Evolutionary conservation across 2,329 filamentous ascomycete genomes (phyloP), one percentile per base, ranked within the genome.

Genomic region (Trichoderma atrobrunneum): DNA sequence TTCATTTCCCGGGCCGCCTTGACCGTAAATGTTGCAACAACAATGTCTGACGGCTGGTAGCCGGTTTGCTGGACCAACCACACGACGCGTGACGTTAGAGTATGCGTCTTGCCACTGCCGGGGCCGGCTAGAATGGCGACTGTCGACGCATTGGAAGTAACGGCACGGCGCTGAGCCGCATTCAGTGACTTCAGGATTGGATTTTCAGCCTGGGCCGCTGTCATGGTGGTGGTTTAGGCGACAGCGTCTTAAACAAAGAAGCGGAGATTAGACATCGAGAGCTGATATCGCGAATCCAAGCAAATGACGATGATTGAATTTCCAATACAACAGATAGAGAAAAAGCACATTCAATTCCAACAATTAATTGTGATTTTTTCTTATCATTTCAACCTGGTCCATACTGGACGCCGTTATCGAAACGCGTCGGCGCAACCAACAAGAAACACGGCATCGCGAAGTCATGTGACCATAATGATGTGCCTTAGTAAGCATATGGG

Each of bases 21-120:
- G 80, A 97, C 94, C 2, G 96, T 99, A 79, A 99, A 99, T 0
- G 95, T 98, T 74, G 95, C 96, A 73, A 98, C 95, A 73, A 99
- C 91, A 77, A 98, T 90, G 83, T 98, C 94, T 83, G 92, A 90
- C 78, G 95, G 95, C 71, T 89, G 88, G 76, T 93, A 89, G 56
- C 91, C 89, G 76, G 89, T 84, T 77, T 92, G 86, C 65, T 91
- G 88, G 69, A 98, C 88, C 34, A 98, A 89, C 86, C 95, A 97
- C 76, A 95, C 95, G 72, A 98, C 94, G 74, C 96, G 92, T 59
- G 95, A 93, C 0, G 95, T 97, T 69, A 99, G 86, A 0, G 96
- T 98, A 81, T 98, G 97, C 16, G 95, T 99, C 82, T 99, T 98
- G 24, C 96, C 95, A 73, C 89, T 91, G 21, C 90, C 90, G 3